phyloP scores from a whole-genome alignment of 192 early-diverging fungal species.

The Rhizophagus clarus region DNA sequence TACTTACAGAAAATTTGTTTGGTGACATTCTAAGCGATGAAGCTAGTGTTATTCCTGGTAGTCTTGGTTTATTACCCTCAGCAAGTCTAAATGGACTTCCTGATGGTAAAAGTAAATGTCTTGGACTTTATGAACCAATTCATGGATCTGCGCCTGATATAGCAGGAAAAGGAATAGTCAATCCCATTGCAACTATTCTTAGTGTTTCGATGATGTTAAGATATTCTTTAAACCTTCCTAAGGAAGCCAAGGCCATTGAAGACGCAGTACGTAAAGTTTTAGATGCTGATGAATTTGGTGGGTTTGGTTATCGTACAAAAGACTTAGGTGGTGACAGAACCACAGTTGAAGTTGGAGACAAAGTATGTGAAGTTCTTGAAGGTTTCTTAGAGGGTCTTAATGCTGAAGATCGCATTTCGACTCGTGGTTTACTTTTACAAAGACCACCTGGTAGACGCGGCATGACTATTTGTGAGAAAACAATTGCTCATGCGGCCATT shows the following conservation, averaged over 20 bases:
- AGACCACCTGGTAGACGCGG: conserved; percentile 61
- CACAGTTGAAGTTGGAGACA: conserved; percentile 92
- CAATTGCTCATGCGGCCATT: conserved; percentile 74
- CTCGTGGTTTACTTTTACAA: conserved; percentile 42
- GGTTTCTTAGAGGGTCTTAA: conserved; percentile 62
- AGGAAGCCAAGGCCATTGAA: conserved; percentile 91
- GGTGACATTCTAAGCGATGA: conserved; percentile 98
- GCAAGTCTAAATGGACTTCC: conserved; percentile 90
- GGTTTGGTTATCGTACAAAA: conserved; percentile 79
- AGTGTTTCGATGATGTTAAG: conserved; percentile 91
- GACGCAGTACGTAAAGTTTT: conserved; percentile 89
- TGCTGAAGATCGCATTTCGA: conserved; percentile 36
- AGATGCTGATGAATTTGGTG: conserved; percentile 73
- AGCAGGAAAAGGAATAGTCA: conserved; percentile 94
- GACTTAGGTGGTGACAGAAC: conserved; percentile 86
- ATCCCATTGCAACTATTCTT: conserved; percentile 98
- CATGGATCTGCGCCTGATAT: conserved; percentile 99
- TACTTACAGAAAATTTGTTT: conserved; percentile 99
- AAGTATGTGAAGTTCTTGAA: conserved; percentile 73
- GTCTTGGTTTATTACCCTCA: conserved; percentile 89
- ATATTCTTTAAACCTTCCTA: conserved; percentile 90
- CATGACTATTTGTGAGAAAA: conserved; percentile 80
- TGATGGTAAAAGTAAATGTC: conserved; percentile 64
- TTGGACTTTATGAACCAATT: conserved; percentile 98
- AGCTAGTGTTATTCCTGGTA: conserved; percentile 92